Base-by-base conservation (phyloP, 2,329 filamentous ascomycete species). In the Colletotrichum sp. region DNA sequence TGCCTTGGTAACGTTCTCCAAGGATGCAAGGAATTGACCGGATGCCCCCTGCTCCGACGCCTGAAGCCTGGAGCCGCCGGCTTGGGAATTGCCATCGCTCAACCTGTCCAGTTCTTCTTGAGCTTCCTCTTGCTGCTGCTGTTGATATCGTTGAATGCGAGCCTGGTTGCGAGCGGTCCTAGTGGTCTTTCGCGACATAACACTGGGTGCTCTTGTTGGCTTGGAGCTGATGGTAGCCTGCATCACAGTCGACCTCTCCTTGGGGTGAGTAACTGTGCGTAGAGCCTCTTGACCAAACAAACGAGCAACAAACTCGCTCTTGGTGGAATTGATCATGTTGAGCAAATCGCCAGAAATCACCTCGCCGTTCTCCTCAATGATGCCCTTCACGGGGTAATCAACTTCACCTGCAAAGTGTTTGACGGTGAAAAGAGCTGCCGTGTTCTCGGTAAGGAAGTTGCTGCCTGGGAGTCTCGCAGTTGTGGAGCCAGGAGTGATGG, bases 361-460 rank as follows among this genome's bases (percentile, higher is more conserved):
- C 83, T 99, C 97, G 69, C 96, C 95, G 79, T 99, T 99, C 85
- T 98, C 96, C 84, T 99, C 97, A 4, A 99, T 90, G 26, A 99
- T 87, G 7, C 95, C 95, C 80, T 94, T 93, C 76, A 98, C 91
- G 3, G 95, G 93, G 82, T 99, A 99, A 77, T 99, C 97, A 7
- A 99, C 95, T 83, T 99, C 97, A 67, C 97, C 97, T 52, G 96
- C 96, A 84, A 98, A 99, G 84, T 99, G 97, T 84, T 95, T 96
- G 72, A 99, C 93, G 0, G 96, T 96, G 86, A 99, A 99, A 12
- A 91, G 91, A 7, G 95, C 94, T 0, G 94, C 90, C 0, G 92
- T 90, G 84, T 98, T 98, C 77, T 95, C 93, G 0, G 96, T 96
- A 66, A 93, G 88, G 84, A 98, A 98, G 83, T 98, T 98, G 86